A percentile compares a stretch with the other conserved stretches of the same genome.
Conservation (phyloP, 495 filamentous ascomycete genomes). For the Pyrenopolyporus hunteri region DNA sequence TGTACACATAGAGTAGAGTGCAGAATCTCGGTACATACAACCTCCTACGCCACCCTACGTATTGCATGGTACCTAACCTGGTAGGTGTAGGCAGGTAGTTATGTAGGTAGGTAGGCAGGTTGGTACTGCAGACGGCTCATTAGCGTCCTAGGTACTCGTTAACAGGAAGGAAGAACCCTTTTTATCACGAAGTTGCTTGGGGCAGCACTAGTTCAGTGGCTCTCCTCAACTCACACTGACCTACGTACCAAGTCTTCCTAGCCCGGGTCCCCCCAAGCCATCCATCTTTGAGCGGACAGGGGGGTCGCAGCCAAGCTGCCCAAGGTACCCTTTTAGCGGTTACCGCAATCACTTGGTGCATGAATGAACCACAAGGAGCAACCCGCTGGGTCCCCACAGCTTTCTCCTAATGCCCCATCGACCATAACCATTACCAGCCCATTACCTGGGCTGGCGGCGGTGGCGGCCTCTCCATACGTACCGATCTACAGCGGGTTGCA, state of each 20-base stretch:
- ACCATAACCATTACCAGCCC: constrained; percentile 21
- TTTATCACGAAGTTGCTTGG: too few relatives aligned
- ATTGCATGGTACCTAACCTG: too few relatives aligned
- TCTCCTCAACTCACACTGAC: not conserved
- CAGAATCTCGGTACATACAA: not conserved
- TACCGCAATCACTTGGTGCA: constrained; percentile 40
- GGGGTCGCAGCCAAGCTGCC: constrained; percentile 21
- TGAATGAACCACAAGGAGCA: constrained; percentile 40
- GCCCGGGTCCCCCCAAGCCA: constrained; percentile 27
- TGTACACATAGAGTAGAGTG: not conserved
- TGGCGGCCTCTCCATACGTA: constrained; percentile 36
- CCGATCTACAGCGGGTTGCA: constrained; percentile 37
- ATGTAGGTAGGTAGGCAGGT: too few relatives aligned
- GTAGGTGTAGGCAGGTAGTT: too few relatives aligned
- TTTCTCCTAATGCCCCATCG: constrained; percentile 33
- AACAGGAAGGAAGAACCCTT: constrained; percentile 10
- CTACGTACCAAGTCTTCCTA: constrained; percentile 2
- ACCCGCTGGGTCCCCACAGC: constrained; percentile 33
- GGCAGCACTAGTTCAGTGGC: too few relatives aligned
- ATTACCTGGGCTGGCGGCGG: constrained; percentile 21
- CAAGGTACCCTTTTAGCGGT: constrained; percentile 33
- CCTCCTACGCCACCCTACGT: not conserved
- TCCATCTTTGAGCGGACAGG: constrained; percentile 27
- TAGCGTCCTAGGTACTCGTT: too few relatives aligned
- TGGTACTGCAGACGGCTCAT: too few relatives aligned